Evolutionary conservation across 345 rosid genomes (phyloP).

Genomic region (Aquilaria sinensis): DNA sequence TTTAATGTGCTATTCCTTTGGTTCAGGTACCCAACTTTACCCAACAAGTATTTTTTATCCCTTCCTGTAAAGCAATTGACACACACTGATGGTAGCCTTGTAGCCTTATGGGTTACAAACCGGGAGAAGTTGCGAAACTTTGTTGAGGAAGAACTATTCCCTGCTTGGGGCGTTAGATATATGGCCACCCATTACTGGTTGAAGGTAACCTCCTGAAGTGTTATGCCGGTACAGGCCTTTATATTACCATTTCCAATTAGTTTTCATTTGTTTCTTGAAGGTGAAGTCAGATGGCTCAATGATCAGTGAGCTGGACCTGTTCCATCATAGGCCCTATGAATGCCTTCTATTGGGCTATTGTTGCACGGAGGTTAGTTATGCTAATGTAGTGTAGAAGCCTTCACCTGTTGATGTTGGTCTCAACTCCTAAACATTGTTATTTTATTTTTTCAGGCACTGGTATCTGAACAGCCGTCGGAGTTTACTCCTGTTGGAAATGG

Average conservation of each 20-base stretch:
- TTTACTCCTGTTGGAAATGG: slow-evolving; percentile 32
- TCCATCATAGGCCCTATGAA: slow-evolving; percentile 92
- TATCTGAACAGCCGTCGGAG: slow-evolving; percentile 21
- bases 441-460: slow-evolving; percentile 27
- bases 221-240: slow-evolving; percentile 15
- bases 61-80: slow-evolving; percentile 74
- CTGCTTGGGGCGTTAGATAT: slow-evolving; percentile 65
- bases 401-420: neutral
- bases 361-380: slow-evolving; percentile 33
- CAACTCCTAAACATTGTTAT: slow-evolving; percentile 4
- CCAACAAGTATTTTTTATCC: slow-evolving; percentile 71
- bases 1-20: slow-evolving; percentile 7
- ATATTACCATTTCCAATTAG: slow-evolving; percentile 9
- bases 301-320: slow-evolving; percentile 68
- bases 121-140: slow-evolving; percentile 72
- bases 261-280: slow-evolving; percentile 25
- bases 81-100: slow-evolving; percentile 70
- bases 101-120: slow-evolving; percentile 91
- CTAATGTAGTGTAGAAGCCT: neutral
- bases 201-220: slow-evolving; percentile 38
- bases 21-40: slow-evolving; percentile 78
- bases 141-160: slow-evolving; percentile 70
- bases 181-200: slow-evolving; percentile 65
- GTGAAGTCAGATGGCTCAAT: slow-evolving; percentile 79
- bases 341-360: slow-evolving; percentile 72